Evolutionary conservation across 2,329 filamentous ascomycete species (phyloP).

Genomic region (Chaetomiaceae sp.): DNA sequence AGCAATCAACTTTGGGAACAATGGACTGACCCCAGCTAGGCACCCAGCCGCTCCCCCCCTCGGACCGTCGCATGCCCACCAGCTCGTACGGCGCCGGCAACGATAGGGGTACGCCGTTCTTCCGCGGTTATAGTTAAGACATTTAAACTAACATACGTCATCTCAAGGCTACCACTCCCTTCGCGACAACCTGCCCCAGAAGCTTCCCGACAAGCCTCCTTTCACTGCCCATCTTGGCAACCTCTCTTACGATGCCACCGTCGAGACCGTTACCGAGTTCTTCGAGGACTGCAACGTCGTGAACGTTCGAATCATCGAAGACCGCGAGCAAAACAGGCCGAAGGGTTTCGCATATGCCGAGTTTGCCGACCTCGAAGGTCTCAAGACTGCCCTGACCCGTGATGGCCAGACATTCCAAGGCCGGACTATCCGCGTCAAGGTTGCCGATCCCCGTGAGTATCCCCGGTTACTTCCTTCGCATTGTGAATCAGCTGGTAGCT

Average conservation of each 20-base stretch:
- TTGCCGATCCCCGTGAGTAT: slow-evolving; percentile 92
- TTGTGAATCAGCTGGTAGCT: slow-evolving; percentile 27
- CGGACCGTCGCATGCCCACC: slow-evolving; percentile 40
- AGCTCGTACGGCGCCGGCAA: slow-evolving; percentile 28
- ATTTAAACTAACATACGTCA: slow-evolving; percentile 12
- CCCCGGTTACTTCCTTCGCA: background rate
- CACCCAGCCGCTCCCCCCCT: slow-evolving; percentile 53
- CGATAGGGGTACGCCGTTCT: slow-evolving; percentile 40
- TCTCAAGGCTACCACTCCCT: slow-evolving; percentile 49
- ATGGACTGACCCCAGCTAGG: slow-evolving; percentile 34
- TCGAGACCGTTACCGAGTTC: slow-evolving; percentile 77
- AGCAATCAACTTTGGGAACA: background rate
- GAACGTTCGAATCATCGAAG: slow-evolving; percentile 93
- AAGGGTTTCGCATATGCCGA: slow-evolving; percentile 99
- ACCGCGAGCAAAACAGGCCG: slow-evolving; percentile 86
- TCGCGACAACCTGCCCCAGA: slow-evolving; percentile 69
- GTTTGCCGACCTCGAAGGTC: slow-evolving; percentile 78
- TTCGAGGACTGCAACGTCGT: slow-evolving; percentile 81
- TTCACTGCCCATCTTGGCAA: slow-evolving; percentile 97
- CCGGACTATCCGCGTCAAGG: slow-evolving; percentile 85
- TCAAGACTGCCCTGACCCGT: slow-evolving; percentile 84
- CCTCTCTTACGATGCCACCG: slow-evolving; percentile 88
- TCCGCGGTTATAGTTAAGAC: background rate
- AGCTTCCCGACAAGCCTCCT: slow-evolving; percentile 82
- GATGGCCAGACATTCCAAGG: slow-evolving; percentile 82